Evolutionary conservation across 2,329 filamentous ascomycete species (phyloP), one percentile per base, ranked within the genome.

Genomic region (Didymella exigua): DNA sequence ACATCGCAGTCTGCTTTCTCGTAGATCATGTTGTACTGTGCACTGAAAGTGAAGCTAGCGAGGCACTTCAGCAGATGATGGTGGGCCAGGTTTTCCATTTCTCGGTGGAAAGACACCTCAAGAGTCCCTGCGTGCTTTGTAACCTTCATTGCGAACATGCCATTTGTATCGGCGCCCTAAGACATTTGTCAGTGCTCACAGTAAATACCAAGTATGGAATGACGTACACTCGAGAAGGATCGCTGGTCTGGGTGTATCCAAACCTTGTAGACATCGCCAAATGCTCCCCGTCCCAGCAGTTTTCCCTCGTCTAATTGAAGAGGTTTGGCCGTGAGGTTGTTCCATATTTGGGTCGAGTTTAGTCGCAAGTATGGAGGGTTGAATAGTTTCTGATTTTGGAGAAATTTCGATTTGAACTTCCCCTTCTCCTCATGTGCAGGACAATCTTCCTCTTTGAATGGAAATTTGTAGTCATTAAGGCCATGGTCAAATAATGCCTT

Each of bases 41-140:
- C 43, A 19, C 54, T 51, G 16, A 61, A 51, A 0, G 49, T 56
- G 26, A 62, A 64, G 38, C 59, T 60, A 4, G 62, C 34, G 14
- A 62, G 56, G 40, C 62, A 65, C 21, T 56, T 59, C 3, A 61
- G 41, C 3, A 65, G 60, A 42, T 65, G 57, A 0, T 42, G 26
- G n/a, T 65, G 59, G 3, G 37, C 16, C 2, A 43, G 24, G 2
- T 10, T 6, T 9, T 31, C 44, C 51, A 54, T 54, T 0, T 31
- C 51, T 0, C 38, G 24, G 9, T 54, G 51, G 9, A 44, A 54
- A 1, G 31, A 24, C 2, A 44, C 44, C 14, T 54, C 51, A 1
- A 38, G 51, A 1, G 51, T 44, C 2, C 29, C 45, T 16, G 49
- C 4, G 2, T 38, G 40, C 4, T 16, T 33, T 3, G 45, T 54